These are phyloP conservation scores for Coemansia sp. DNA, from an alignment of 192 early-diverging fungal genomes.

Conservation along the genomic window DNA sequence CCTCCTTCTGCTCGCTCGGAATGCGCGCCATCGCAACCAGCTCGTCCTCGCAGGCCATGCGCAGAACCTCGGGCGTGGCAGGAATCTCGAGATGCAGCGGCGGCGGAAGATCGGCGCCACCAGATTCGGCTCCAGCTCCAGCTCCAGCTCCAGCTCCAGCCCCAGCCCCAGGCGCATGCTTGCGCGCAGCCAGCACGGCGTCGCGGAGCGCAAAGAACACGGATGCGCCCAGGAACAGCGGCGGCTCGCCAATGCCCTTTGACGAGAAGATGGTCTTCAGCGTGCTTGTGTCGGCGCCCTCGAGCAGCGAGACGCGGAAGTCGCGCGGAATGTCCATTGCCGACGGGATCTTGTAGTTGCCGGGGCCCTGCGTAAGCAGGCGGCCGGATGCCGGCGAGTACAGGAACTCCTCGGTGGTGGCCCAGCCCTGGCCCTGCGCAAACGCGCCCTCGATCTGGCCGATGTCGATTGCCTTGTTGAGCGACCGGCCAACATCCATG, in stretches of 20 bases:
- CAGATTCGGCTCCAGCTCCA: too few species aligned
- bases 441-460: constrained; percentile 92
- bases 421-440: constrained; percentile 82
- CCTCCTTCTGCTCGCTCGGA: constrained; percentile 24
- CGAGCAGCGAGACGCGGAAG: constrained; percentile 70
- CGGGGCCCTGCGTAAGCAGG: constrained; percentile 80
- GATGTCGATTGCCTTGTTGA: constrained; percentile 86
- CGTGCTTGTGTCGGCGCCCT: constrained; percentile 54
- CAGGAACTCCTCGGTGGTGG: constrained; percentile 80
- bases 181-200: constrained; percentile 72
- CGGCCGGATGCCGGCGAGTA: constrained; percentile 68
- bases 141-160: constrained; percentile 3
- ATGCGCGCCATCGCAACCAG: constrained; percentile 50
- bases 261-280: constrained; percentile 76
- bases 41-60: constrained; percentile 69
- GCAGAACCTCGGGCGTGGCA: constrained; percentile 76
- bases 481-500: constrained; percentile 83
- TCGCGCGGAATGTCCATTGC: constrained; percentile 82
- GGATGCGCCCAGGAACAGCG: constrained; percentile 77
- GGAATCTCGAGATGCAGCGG: constrained; percentile 69
- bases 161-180: constrained; percentile 21
- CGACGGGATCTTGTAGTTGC: constrained; percentile 86
- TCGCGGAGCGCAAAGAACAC: constrained; percentile 81
- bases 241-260: constrained; percentile 88
- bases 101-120: too few species aligned